Base-by-base conservation (phyloP, 305 asterid genomes). In the Fraxinus dipetala region DNA sequence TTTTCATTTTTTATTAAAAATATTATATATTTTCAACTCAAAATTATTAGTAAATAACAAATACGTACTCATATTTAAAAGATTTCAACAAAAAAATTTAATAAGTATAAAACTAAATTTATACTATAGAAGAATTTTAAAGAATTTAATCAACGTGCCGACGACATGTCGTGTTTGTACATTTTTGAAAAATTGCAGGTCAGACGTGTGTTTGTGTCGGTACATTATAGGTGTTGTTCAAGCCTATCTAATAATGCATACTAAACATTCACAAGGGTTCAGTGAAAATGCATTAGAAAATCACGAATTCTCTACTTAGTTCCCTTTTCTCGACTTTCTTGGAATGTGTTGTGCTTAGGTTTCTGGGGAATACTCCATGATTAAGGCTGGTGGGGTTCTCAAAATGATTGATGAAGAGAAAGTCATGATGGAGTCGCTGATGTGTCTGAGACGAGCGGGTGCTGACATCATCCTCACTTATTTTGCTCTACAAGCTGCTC, bases 301-400 rank as follows among this genome's bases (percentile, higher is more conserved):
- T 48, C 5, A 6, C 30, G 3, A 80, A 67, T 31, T 56, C 45
- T 83, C 31, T 6, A 4, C 56, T 5, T 2, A 32, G 35, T 32
- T 48, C 10, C 2, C 2, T 36, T 51, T 74, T 28, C 80, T 56
- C 10, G 73, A 61, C 45, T 30, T 79, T 73, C 14, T 31, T 13
- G 70, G 5, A 16, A 81, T 83, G n/a, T 54, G 38, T 14, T 78
- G 18, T 30, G 1, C 22, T 26, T 83, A 95, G 99, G 99, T 95
- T 32, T 95, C 99, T 3, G 98, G 99, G 28, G 99, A 95, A 81
- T 95, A 95, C 85, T 94, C 99, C 3, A 95, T 95, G 99, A 94
- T 95, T 32, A 95, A 95, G 87, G 98, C 98, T 13, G 98, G 97
- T 0, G 98, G 98, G 1, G 96, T 85, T 48, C 92, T 92, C n/a